Base-by-base conservation (phyloP, 2,329 filamentous ascomycete species). In the Fusarium equiseti region DNA sequence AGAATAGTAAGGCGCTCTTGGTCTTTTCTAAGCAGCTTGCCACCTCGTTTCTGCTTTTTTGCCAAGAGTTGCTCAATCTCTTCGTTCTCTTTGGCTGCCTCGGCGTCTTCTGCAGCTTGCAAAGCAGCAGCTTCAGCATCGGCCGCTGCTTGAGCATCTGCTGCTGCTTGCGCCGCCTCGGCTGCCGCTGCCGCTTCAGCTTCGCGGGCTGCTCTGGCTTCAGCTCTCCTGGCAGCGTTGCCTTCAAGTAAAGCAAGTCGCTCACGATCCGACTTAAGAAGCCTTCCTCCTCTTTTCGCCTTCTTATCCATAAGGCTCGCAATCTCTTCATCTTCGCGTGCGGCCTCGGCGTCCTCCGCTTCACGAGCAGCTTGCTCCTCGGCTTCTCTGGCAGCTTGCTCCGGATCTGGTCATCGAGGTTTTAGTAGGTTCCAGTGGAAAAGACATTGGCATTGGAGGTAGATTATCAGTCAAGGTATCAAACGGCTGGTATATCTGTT, bases 361-460 rank as follows among this genome's bases (percentile, higher is more conserved):
- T 76, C 70, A 20, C 67, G 63, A 10, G 68, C 65, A 29, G 75
- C 74, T 63, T 65, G 62, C 45, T 76, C 72, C 31, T 74, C 72
- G 7, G 71, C 73, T 63, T 75, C 73, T 49, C 60, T 73, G 3
- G 62, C 63, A 35, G 63, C 64, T 49, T 58, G 66, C 51, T 72
- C 71, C 32, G 76, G 68, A 68, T 83, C 80, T 74, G 78, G 77
- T 80, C n/a, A 70, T 62, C 73, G 73, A 29, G 66, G 75, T 58
- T 70, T 85, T 82, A 74, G 81, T 80, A 77, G 84, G 75, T 63
- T 87, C 81, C 74, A 85, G 26, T 8, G 77, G 56, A 78, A 79
- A 38, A 83, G 85, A 83, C 44, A 83, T 85, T 43, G 85, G 84
- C 55, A 81, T 82, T 71, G 82, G 84, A 65, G 85, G 83, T 66